phyloP scores from a whole-genome alignment of 2,329 filamentous ascomycete genomes.

The Aspergillus fijiensis region DNA sequence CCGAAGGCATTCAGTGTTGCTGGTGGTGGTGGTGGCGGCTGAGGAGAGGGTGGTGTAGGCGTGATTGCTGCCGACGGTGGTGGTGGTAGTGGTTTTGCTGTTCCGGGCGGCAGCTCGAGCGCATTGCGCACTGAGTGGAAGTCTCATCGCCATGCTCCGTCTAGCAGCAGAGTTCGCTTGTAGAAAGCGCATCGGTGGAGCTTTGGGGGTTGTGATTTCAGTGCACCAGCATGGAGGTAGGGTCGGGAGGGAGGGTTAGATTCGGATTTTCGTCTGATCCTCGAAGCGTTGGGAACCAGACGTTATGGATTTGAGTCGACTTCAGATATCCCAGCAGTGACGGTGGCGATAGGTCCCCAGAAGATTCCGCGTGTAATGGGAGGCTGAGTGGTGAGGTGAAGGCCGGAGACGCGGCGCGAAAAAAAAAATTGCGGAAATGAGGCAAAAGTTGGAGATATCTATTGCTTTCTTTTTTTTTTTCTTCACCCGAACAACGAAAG shows the following conservation, averaged over 20 bases:
- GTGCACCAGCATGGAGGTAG: constrained; percentile 15
- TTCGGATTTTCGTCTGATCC: background rate
- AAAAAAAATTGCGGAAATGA: background rate
- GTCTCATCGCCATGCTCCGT: constrained; percentile 14
- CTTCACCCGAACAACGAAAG: background rate
- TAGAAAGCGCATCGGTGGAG: background rate
- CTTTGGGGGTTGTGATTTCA: constrained; percentile 10
- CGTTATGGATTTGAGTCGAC: background rate
- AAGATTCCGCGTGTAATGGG: background rate
- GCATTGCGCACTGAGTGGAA: constrained; percentile 8
- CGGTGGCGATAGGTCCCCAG: background rate
- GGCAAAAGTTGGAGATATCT: background rate
- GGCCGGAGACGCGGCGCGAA: background rate
- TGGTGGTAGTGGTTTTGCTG: background rate
- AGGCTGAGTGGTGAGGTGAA: background rate
- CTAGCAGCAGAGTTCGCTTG: background rate
- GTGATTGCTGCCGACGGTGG: background rate
- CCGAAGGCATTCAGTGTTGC: background rate
- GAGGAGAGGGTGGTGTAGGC: background rate
- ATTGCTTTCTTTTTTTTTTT: background rate
- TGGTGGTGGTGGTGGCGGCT: background rate
- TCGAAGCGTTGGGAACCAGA: background rate
- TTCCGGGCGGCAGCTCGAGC: background rate
- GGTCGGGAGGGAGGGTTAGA: background rate
- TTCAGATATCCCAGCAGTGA: background rate